Percentiles rank a stretch among this genome's conserved stretches.
Evolutionary conservation across 108 stramenopile genomes (phyloP).

Genomic region (Mediolabrus comicus): DNA sequence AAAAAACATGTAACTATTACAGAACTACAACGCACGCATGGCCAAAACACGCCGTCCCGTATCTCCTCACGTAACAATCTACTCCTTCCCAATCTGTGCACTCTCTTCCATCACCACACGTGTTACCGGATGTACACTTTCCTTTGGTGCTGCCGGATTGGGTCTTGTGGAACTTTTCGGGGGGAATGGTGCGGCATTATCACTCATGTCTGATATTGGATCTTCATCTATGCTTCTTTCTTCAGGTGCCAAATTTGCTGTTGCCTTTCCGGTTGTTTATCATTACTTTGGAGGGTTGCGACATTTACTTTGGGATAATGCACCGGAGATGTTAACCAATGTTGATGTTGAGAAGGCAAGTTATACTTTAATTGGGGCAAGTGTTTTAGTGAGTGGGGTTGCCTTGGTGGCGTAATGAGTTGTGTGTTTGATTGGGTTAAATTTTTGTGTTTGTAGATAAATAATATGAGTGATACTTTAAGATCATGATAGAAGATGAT

Average conservation of each 20-base stretch:
- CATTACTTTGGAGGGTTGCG: slow-evolving; percentile 89
- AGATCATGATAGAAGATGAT: not conserved
- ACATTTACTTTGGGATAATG: slow-evolving; percentile 80
- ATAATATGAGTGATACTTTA: too few species aligned
- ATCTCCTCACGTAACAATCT: slow-evolving; percentile 95
- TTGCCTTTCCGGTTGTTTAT: slow-evolving; percentile 89
- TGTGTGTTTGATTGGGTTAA: too few species aligned
- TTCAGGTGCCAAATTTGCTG: slow-evolving; percentile 77
- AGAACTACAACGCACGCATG: slow-evolving; percentile 83
- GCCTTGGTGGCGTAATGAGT: slow-evolving; percentile 50
- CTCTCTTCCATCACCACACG: slow-evolving; percentile 91
- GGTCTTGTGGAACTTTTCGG: slow-evolving; percentile 77
- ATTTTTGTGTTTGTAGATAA: too few species aligned
- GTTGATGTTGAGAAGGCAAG: slow-evolving; percentile 72
- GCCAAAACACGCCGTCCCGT: slow-evolving; percentile 88
- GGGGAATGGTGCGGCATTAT: slow-evolving; percentile 67
- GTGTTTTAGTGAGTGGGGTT: slow-evolving; percentile 51
- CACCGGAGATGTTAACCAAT: slow-evolving; percentile 71
- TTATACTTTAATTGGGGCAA: slow-evolving; percentile 56
- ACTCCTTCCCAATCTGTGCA: slow-evolving; percentile 88
- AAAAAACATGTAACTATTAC: too few species aligned
- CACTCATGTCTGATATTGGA: slow-evolving; percentile 76
- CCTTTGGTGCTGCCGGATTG: slow-evolving; percentile 81
- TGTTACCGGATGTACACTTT: slow-evolving; percentile 85
- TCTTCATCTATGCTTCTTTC: slow-evolving; percentile 55